These are phyloP conservation scores for Gracilaria vermiculophylla DNA, from an alignment of 23 red algal species.

Conservation along the genomic window DNA sequence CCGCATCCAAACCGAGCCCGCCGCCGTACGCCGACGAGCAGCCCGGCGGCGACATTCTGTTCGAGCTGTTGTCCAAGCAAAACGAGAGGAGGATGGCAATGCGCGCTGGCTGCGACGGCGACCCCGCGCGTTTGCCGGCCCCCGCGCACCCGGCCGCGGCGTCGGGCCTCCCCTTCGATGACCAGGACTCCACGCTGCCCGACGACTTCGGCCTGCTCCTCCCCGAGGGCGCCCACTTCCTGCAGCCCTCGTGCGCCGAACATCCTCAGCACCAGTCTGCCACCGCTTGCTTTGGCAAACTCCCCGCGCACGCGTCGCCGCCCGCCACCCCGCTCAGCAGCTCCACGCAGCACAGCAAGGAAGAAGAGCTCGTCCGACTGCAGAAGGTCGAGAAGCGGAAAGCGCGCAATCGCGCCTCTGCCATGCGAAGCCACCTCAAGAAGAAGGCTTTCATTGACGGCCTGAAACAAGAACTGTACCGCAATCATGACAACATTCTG, in stretches of 20 bases:
- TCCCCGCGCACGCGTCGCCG: background rate
- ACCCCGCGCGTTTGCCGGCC: background rate
- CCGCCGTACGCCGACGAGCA: background rate
- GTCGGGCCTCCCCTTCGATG: background rate
- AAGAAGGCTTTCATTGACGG: constrained; percentile 33
- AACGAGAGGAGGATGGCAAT: background rate
- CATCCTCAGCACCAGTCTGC: background rate
- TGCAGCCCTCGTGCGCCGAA: background rate
- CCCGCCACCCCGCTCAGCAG: background rate
- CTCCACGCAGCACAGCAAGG: background rate
- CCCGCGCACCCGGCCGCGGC: background rate
- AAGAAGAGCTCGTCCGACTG: background rate
- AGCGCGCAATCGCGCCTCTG: constrained; percentile 19
- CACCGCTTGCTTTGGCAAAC: background rate
- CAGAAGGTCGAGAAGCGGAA: constrained; percentile 20
- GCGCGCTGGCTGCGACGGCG: background rate
- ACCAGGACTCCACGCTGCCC: background rate
- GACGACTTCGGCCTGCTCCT: background rate
- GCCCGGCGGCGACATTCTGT: background rate
- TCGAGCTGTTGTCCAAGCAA: background rate
- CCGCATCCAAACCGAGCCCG: background rate
- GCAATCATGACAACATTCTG: constrained; percentile 11
- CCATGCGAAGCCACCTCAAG: constrained; percentile 25
- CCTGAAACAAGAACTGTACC: constrained; percentile 25
- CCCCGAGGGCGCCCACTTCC: background rate